Evolutionary conservation across 2,329 filamentous ascomycete species (phyloP).

Genomic region (Akanthomyces dipterigenus): DNA sequence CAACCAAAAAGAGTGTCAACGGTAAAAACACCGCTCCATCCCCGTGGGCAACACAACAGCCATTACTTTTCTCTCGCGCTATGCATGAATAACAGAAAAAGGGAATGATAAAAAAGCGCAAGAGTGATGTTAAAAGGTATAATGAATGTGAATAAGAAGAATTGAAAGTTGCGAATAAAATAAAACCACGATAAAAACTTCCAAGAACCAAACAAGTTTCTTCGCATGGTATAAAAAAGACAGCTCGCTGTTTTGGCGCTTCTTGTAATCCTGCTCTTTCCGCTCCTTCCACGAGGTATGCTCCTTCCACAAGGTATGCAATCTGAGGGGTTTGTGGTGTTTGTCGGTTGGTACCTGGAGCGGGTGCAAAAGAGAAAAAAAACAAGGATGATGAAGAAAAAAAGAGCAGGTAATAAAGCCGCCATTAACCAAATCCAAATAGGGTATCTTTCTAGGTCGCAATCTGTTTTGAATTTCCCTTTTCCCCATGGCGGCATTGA

Average conservation of each 20-base stretch:
- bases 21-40: not conserved
- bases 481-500: not conserved
- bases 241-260: constrained; percentile 1
- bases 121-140: not conserved
- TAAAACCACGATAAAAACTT: constrained; percentile 11
- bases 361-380: not conserved
- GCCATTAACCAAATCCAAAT: constrained; percentile 13
- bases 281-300: not conserved
- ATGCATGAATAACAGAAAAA: constrained; percentile 15
- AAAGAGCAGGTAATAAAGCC: not conserved
- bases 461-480: constrained; percentile 1
- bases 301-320: not conserved
- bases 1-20: constrained; percentile 1
- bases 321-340: not conserved
- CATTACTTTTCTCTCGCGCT: constrained; percentile 11
- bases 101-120: constrained; percentile 12
- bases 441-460: constrained; percentile 21
- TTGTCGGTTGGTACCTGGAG: not conserved
- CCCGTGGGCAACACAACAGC: not conserved
- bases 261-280: not conserved
- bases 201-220: not conserved
- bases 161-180: not conserved
- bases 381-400: not conserved
- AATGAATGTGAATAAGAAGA: constrained; percentile 7
- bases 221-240: constrained; percentile 7